These are phyloP conservation scores for Penicillium manginii DNA, from an alignment of 495 filamentous ascomycete genomes.

Conservation along the genomic window DNA sequence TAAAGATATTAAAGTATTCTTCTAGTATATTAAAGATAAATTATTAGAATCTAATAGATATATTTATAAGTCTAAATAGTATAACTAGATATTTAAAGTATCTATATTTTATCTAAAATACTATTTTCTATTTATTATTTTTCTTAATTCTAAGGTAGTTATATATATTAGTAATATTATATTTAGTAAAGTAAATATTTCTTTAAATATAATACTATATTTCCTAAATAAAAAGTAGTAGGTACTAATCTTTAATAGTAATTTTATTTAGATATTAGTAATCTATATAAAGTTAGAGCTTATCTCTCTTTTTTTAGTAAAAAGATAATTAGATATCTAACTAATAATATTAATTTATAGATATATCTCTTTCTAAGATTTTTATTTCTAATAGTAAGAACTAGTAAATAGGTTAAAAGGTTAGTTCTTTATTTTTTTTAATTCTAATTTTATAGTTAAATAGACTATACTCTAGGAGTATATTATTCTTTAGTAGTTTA, in stretches of 20 bases:
- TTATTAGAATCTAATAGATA: too few relatives aligned
- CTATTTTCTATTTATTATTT: conserved; percentile 35
- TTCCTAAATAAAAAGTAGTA: conserved; percentile 22
- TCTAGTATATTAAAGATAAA: too few relatives aligned
- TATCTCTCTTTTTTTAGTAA: conserved; percentile 25
- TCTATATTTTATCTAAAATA: conserved; percentile 34
- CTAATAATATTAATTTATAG: too few relatives aligned
- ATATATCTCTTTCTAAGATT: conserved; percentile 17
- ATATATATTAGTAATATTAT: too few relatives aligned
- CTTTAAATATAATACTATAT: conserved; percentile 20
- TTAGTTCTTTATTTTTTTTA: background rate
- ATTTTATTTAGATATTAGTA: too few relatives aligned
- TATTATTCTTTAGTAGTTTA: background rate
- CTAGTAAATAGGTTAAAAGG: background rate
- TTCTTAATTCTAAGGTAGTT: conserved; percentile 11
- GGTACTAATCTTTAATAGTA: conserved; percentile 13
- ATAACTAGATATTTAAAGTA: conserved; percentile 31
- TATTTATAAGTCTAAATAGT: too few relatives aligned
- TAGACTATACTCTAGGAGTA: conserved; percentile 4
- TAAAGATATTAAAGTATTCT: too few relatives aligned
- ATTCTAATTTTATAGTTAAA: background rate
- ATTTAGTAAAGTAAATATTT: too few relatives aligned
- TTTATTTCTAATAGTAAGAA: background rate
- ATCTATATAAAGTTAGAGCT: conserved; percentile 19
- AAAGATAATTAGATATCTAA: conserved; percentile 21